phyloP scores from a whole-genome alignment of 2,329 filamentous ascomycete species.

The Alternaria triticina region DNA sequence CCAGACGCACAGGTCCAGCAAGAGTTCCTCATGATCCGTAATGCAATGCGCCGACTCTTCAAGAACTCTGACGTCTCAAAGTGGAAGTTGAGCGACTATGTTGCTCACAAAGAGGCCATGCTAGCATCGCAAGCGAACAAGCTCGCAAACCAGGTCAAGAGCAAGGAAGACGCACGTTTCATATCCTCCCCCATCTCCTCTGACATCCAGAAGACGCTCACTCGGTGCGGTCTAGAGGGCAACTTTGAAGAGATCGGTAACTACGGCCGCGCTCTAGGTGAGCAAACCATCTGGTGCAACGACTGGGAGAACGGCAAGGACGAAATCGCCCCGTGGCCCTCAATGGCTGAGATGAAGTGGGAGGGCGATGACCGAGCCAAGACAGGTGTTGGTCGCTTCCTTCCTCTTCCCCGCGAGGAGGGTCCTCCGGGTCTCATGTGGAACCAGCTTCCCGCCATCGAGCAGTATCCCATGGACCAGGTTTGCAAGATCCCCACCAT shows the following conservation, averaged over 20 bases:
- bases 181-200: slow-evolving; percentile 10
- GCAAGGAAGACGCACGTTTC: slow-evolving; percentile 14
- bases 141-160: slow-evolving; percentile 20
- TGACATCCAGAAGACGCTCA: slow-evolving; percentile 17
- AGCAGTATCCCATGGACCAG: slow-evolving; percentile 50
- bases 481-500: slow-evolving; percentile 44
- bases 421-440: slow-evolving; percentile 51
- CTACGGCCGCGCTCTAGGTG: slow-evolving; percentile 42
- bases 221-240: slow-evolving; percentile 23
- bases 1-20: slow-evolving; percentile 32
- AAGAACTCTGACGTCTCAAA: slow-evolving; percentile 41
- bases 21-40: slow-evolving; percentile 41
- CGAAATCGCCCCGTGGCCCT: slow-evolving; percentile 51
- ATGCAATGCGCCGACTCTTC: slow-evolving; percentile 45
- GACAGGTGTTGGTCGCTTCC: slow-evolving; percentile 51
- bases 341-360: slow-evolving; percentile 52
- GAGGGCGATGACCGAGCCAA: slow-evolving; percentile 56
- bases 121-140: slow-evolving; percentile 20
- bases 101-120: slow-evolving; percentile 39
- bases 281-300: slow-evolving; percentile 50
- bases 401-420: slow-evolving; percentile 52
- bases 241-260: slow-evolving; percentile 34
- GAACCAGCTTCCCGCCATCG: slow-evolving; percentile 49
- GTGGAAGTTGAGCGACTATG: slow-evolving; percentile 42
- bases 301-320: slow-evolving; percentile 43